Conservation (phyloP, 257 asterid genomes). For the Solanum commersonii region DNA sequence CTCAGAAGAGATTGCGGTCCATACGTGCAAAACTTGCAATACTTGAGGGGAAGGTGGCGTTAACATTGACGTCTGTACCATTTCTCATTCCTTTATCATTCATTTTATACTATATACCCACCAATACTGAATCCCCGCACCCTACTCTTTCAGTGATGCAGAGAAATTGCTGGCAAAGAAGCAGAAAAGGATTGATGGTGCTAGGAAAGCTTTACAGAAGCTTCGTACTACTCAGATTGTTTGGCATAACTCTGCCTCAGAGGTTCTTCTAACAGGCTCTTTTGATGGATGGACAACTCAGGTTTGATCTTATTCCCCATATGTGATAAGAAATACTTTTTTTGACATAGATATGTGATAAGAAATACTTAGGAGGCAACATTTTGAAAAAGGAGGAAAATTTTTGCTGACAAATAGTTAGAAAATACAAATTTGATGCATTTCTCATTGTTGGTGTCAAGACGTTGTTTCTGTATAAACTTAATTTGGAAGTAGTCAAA, state of each 20-base stretch:
- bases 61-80: slow-evolving; percentile 43
- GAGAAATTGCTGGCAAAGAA: slow-evolving; percentile 43
- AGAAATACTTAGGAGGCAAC: neutral
- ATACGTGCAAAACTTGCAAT: slow-evolving; percentile 67
- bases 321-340: neutral
- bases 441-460: neutral
- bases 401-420: neutral
- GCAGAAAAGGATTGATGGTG: slow-evolving; percentile 48
- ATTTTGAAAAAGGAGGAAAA: neutral
- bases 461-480: neutral
- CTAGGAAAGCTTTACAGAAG: slow-evolving; percentile 50
- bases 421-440: neutral
- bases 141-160: slow-evolving; percentile 43
- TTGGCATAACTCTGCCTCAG: slow-evolving; percentile 75
- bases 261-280: slow-evolving; percentile 73
- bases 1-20: slow-evolving; percentile 57
- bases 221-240: slow-evolving; percentile 49
- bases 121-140: neutral
- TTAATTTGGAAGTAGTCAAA: neutral
- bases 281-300: slow-evolving; percentile 97
- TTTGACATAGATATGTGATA: neutral
- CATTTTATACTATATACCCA: neutral
- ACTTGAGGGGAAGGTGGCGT: slow-evolving; percentile 71
- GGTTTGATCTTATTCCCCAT: slow-evolving; percentile 28
- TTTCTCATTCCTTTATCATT: neutral